Evolutionary conservation across 2,329 filamentous ascomycete species (phyloP).

Genomic region (Xylariaceae sp.): DNA sequence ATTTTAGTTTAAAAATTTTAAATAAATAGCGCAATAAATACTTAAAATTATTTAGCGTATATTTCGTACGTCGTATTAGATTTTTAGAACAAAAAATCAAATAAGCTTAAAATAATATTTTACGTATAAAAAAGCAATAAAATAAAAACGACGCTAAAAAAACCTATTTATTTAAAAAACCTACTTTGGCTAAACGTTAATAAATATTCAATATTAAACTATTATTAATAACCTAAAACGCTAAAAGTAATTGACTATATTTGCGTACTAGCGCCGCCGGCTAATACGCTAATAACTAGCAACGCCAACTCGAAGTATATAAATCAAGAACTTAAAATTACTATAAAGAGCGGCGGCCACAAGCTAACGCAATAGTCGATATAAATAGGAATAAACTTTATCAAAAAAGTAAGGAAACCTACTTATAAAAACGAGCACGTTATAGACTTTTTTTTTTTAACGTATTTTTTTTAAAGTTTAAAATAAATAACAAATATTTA

Average conservation of each 20-base stretch:
- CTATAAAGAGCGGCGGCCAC: conserved; percentile 1
- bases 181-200: background rate
- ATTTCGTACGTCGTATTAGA: background rate
- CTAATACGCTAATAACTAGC: too few species aligned
- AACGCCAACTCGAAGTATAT: too few species aligned
- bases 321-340: background rate
- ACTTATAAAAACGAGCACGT: background rate
- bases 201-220: conserved; percentile 5
- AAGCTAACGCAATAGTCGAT: background rate
- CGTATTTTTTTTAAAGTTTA: too few species aligned
- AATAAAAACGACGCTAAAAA: background rate
- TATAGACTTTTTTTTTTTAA: background rate
- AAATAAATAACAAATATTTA: too few species aligned
- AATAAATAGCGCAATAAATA: conserved; percentile 3
- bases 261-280: too few species aligned
- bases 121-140: conserved; percentile 3
- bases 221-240: background rate
- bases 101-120: conserved; percentile 3
- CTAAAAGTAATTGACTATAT: too few species aligned
- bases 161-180: too few species aligned
- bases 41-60: conserved; percentile 3
- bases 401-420: too few species aligned
- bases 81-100: conserved; percentile 3
- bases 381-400: too few species aligned
- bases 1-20: conserved; percentile 8